Percentiles rank a stretch among this genome's conserved stretches.
Conservation (phyloP, 2,329 filamentous ascomycete species). For the Aspergillus sojae region DNA sequence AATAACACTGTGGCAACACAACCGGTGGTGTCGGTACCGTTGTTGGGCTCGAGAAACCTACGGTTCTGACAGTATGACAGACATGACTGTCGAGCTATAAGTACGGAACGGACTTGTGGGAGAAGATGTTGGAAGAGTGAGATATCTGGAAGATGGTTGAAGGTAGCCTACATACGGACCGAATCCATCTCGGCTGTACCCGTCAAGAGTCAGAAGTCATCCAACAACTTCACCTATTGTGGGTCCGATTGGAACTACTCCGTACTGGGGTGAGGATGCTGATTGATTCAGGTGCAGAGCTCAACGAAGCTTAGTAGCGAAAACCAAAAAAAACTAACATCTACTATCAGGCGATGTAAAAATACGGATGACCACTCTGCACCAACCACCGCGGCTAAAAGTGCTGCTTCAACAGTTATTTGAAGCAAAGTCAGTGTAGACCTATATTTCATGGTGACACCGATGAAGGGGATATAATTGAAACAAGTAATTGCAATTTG, state of each 20-base stretch:
- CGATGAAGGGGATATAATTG: background rate
- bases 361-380: background rate
- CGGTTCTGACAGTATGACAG: background rate
- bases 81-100: background rate
- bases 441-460: too few relatives aligned
- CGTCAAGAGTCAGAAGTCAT: background rate
- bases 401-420: background rate
- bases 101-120: background rate
- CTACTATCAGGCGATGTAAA: background rate
- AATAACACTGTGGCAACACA: background rate
- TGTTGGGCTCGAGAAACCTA: background rate
- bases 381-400: too few relatives aligned
- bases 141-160: background rate
- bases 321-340: too few relatives aligned
- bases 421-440: background rate
- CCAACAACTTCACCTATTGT: too few relatives aligned
- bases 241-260: too few relatives aligned
- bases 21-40: background rate
- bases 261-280: too few relatives aligned
- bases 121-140: background rate
- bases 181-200: background rate
- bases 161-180: background rate
- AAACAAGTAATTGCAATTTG: background rate
- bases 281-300: too few relatives aligned
- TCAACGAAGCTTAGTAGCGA: too few relatives aligned